phyloP scores from a whole-genome alignment of 140 eudicot genomes.

The Stevia rebaudiana region DNA sequence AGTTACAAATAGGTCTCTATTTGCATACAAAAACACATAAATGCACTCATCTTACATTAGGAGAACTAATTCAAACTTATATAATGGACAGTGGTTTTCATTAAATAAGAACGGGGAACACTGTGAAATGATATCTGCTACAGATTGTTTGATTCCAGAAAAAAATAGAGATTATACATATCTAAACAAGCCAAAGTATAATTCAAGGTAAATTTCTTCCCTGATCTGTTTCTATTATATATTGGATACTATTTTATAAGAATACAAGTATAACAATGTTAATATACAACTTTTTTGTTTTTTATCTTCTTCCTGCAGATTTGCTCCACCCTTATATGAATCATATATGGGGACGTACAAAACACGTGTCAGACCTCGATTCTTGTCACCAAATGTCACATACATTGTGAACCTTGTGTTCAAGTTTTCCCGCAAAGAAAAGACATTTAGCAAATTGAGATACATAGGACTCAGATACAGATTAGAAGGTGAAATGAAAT shows the following conservation, averaged over 20 bases:
- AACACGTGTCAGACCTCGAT: not conserved
- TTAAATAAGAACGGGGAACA: not conserved
- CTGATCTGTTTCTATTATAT: not conserved
- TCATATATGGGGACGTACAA: not conserved
- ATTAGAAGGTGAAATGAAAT: not conserved
- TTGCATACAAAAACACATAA: too few species aligned
- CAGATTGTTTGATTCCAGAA: not conserved
- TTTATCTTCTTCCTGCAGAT: slow-evolving; percentile 7
- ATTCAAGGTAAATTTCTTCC: not conserved
- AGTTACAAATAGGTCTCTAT: not conserved
- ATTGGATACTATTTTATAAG: too few species aligned
- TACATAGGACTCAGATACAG: not conserved
- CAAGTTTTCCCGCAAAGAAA: not conserved
- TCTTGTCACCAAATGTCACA: not conserved
- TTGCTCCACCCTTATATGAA: not conserved
- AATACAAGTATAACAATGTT: too few species aligned
- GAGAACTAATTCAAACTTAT: not conserved
- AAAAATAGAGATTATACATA: not conserved
- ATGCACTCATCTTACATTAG: too few species aligned
- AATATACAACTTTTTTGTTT: not conserved
- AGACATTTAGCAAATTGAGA: not conserved
- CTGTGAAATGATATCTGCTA: not conserved
- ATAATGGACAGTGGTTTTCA: not conserved
- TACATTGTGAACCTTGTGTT: slow-evolving; percentile 22
- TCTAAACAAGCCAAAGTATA: too few species aligned